A percentile compares a stretch with the other conserved stretches of the same genome.
Evolutionary conservation across 352 stramenopile species (phyloP).

Genomic region (Phytophthora tubulina): DNA sequence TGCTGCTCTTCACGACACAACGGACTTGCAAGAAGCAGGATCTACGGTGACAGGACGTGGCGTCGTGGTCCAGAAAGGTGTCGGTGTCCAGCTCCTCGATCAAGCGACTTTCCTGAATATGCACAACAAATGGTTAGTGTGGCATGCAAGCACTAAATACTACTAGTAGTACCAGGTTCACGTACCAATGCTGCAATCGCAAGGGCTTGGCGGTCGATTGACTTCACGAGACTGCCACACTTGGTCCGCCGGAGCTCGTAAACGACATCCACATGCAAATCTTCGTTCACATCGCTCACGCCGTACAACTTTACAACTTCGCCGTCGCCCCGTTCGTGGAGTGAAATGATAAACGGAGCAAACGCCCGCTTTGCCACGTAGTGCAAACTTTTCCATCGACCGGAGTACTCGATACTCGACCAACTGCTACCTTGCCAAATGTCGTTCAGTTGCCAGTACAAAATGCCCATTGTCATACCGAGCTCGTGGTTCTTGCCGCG

Average conservation of each 20-base stretch:
- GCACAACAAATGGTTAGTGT: conserved; percentile 15
- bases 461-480: conserved; percentile 78
- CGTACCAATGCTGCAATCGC: conserved; percentile 50
- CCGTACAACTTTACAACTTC: conserved; percentile 47
- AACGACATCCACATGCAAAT: conserved; percentile 45
- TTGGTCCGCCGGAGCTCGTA: conserved; percentile 58
- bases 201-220: conserved; percentile 36
- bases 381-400: conserved; percentile 86
- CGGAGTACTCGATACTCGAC: conserved; percentile 87
- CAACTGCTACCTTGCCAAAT: conserved; percentile 90
- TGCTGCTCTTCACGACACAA: conserved; percentile 31
- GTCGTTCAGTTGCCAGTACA: conserved; percentile 92
- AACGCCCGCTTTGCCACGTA: conserved; percentile 77
- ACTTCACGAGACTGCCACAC: conserved; percentile 57
- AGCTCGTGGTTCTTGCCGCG: conserved; percentile 60
- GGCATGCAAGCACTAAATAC: background rate
- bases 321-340: conserved; percentile 37
- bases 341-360: conserved; percentile 71
- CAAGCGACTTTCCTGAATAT: conserved; percentile 50
- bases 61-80: conserved; percentile 42
- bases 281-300: conserved; percentile 60
- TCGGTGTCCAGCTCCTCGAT: conserved; percentile 43
- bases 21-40: conserved; percentile 71
- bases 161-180: background rate
- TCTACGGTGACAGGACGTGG: conserved; percentile 49